Conservation (phyloP, 2,329 filamentous ascomycete genomes). For the Macrophomina phaseolina region DNA sequence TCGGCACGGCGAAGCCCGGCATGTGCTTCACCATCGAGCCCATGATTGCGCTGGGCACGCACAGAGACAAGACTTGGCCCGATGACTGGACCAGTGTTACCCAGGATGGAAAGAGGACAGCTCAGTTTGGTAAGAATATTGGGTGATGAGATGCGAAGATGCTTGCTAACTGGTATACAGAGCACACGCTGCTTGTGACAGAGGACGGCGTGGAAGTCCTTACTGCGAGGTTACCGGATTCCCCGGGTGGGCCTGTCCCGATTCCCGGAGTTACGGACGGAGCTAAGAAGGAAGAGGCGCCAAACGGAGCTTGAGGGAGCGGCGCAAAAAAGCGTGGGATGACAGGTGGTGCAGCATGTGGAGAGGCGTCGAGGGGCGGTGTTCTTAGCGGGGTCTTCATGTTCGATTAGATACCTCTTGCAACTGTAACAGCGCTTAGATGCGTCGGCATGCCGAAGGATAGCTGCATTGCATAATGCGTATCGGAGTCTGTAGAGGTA, state of each 20-base stretch:
- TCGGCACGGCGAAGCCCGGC: constrained; percentile 89
- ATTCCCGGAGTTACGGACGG: constrained; percentile 54
- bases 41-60: constrained; percentile 93
- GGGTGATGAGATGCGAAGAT: not conserved
- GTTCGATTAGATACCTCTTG: constrained; percentile 22
- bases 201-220: constrained; percentile 82
- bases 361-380: constrained; percentile 7
- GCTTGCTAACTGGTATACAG: constrained; percentile 44
- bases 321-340: constrained; percentile 2
- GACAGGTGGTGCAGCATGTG: constrained; percentile 2
- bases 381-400: not conserved
- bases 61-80: constrained; percentile 94
- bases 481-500: not conserved
- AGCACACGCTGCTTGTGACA: constrained; percentile 84
- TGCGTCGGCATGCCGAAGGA: constrained; percentile 18
- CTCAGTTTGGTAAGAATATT: constrained; percentile 79
- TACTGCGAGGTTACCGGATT: constrained; percentile 74
- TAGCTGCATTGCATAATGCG: constrained; percentile 14
- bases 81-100: constrained; percentile 99
- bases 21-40: constrained; percentile 99
- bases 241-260: constrained; percentile 74
- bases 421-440: constrained; percentile 1
- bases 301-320: constrained; percentile 30
- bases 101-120: constrained; percentile 84
- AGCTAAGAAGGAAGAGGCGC: constrained; percentile 30